Base-by-base conservation (phyloP, 306 rosid species). In the Quercus dentata region DNA sequence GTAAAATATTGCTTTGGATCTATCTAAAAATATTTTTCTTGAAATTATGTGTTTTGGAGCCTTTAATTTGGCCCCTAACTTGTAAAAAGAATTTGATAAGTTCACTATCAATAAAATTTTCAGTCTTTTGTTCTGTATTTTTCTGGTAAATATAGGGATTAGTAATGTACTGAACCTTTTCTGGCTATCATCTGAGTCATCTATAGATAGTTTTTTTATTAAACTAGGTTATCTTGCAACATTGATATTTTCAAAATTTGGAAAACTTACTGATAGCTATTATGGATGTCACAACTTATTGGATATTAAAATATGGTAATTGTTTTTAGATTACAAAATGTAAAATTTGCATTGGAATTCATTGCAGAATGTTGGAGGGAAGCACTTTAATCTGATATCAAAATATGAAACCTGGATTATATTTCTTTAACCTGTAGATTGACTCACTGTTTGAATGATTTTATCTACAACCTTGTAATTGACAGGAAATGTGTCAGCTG, bases 401-500 rank as follows among this genome's bases (percentile, higher is more conserved):
- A 51, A 17, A 67, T 67, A 33, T 20, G n/a, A 67, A 67, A 18
- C 71, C 52, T 55, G 63, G 63, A 61, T 74, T 79, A 33, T 56
- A 57, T 74, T 64, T 25, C 56, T 46, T 59, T 30, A 3, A 27
- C 58, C 46, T 82, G 74, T 67, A 33, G 23, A 67, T 63, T 64
- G 55, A 85, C 69, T 76, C 75, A 23, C 62, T 67, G 12, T 76
- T 9, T 55, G 49, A 78, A n/a, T 56, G 51, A 69, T 71, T 59
- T 69, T 51, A 74, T 54, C 25, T 78, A 71, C 72, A 79, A 76
- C 79, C 78, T 23, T 84, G 83, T 75, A 71, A 81, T 64, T 78
- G 35, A 85, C 71, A 81, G 85, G 85, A 86, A 82, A 79, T 82
- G 52, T 82, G 15, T 83, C 84, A 25, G 83, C 75, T 78, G 81